Percentiles rank a stretch among this genome's conserved stretches.
Evolutionary conservation across 192 early-diverging fungal genomes (phyloP).

Genomic region (Backusella mclennaniae): DNA sequence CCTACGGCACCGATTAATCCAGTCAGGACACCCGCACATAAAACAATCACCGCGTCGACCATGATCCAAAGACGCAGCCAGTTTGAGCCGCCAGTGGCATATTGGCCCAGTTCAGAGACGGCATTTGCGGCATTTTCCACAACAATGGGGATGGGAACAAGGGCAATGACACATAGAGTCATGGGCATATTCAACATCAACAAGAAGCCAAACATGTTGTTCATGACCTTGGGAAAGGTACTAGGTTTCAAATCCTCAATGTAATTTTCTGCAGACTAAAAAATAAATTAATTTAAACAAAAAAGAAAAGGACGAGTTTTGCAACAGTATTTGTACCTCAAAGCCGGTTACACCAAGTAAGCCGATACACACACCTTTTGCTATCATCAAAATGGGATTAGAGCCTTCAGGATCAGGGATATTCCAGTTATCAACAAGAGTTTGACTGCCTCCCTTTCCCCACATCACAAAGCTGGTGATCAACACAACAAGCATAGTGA

Average conservation of each 20-base stretch:
- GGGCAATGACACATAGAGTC: constrained; percentile 38
- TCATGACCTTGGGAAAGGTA: constrained; percentile 57
- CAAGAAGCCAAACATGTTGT: constrained; percentile 50
- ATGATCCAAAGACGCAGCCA: constrained; percentile 46
- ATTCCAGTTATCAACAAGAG: constrained; percentile 46
- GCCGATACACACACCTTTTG: constrained; percentile 55
- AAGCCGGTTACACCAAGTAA: constrained; percentile 54
- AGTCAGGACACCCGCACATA: constrained; percentile 58
- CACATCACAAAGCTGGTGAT: constrained; percentile 43
- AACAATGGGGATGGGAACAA: constrained; percentile 48
- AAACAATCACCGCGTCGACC: constrained; percentile 56
- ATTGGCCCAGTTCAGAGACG: constrained; percentile 44
- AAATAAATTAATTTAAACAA: background rate
- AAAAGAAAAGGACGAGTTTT: background rate
- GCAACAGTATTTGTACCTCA: constrained; percentile 28
- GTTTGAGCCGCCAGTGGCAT: constrained; percentile 25
- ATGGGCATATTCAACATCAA: constrained; percentile 47
- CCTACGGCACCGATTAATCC: constrained; percentile 55
- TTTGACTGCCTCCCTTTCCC: constrained; percentile 36
- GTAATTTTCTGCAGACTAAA: constrained; percentile 46
- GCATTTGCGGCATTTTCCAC: constrained; percentile 37
- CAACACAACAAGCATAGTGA: constrained; percentile 44
- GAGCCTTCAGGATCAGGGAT: constrained; percentile 31
- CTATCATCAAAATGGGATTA: constrained; percentile 36
- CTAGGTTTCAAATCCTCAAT: constrained; percentile 56